Evolutionary conservation across 768 basidiomycete species (phyloP).

Genomic region (Tulasnella sp.): DNA sequence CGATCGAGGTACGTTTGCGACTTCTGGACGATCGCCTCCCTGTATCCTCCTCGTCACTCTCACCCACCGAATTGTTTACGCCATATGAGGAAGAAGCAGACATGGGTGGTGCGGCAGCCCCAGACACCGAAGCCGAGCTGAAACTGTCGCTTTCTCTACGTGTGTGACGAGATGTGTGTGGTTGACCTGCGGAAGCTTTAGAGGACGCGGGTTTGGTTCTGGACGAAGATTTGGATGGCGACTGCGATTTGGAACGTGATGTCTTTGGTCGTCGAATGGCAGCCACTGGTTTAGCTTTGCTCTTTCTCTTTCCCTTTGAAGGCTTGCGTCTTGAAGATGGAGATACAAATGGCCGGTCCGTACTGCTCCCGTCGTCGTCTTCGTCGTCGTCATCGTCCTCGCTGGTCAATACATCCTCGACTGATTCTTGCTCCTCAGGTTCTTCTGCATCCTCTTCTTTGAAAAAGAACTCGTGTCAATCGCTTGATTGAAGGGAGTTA

Average conservation of each 20-base stretch:
- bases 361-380: conserved; percentile 10
- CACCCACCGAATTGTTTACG: neutral
- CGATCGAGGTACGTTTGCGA: conserved; percentile 48
- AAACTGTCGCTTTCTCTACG: conserved; percentile 9
- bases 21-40: conserved; percentile 2
- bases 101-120: neutral
- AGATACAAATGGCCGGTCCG: conserved; percentile 4
- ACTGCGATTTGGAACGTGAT: neutral
- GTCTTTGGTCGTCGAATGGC: neutral
- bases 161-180: neutral
- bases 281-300: neutral
- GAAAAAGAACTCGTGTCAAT: neutral
- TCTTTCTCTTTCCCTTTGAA: neutral
- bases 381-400: conserved; percentile 10
- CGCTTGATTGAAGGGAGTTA: neutral
- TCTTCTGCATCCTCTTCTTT: neutral
- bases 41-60: conserved; percentile 11
- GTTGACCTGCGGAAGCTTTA: neutral
- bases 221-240: conserved; percentile 16
- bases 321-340: neutral
- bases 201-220: neutral
- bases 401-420: neutral
- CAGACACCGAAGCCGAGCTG: neutral
- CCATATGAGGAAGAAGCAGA: conserved; percentile 1
- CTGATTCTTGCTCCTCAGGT: neutral